phyloP scores from a whole-genome alignment of 1,139 yeast species.

The Candida albicans region DNA sequence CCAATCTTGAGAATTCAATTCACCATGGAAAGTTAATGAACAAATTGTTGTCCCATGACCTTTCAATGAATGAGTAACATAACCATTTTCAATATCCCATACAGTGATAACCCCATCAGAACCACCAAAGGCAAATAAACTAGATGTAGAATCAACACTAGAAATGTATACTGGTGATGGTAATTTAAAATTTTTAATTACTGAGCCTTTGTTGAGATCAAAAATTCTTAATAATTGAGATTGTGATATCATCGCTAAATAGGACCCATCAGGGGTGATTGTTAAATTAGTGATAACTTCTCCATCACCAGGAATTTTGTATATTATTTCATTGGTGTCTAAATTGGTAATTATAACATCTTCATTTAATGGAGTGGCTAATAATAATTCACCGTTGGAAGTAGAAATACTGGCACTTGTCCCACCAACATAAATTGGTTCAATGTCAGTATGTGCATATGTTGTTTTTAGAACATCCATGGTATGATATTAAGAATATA shows the following conservation, averaged over 20 bases:
- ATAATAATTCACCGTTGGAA: conserved; percentile 58
- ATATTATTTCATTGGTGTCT: conserved; percentile 55
- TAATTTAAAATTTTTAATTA: conserved; percentile 55
- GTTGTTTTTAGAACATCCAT: conserved; percentile 36
- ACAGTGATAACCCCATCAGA: conserved; percentile 92
- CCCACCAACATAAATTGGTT: conserved; percentile 86
- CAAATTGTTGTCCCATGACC: conserved; percentile 96
- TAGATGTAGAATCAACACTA: conserved; percentile 74
- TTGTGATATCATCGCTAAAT: conserved; percentile 74
- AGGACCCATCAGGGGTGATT: conserved; percentile 73
- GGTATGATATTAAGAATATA: background rate
- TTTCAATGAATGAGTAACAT: conserved; percentile 82
- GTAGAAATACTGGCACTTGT: conserved; percentile 66
- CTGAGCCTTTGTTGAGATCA: conserved; percentile 44
- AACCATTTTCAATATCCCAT: conserved; percentile 90
- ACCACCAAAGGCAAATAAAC: conserved; percentile 90
- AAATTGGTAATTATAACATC: conserved; percentile 72
- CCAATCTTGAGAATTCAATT: conserved; percentile 72
- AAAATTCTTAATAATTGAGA: conserved; percentile 79
- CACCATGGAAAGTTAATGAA: conserved; percentile 72
- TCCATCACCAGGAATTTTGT: conserved; percentile 79
- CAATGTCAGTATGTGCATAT: conserved; percentile 34
- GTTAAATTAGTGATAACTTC: conserved; percentile 75
- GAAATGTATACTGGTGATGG: conserved; percentile 83
- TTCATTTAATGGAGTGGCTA: conserved; percentile 82